These are phyloP conservation scores for Xylariaceae sp. DNA, from an alignment of 2,329 filamentous ascomycete genomes.

Conservation along the genomic window DNA sequence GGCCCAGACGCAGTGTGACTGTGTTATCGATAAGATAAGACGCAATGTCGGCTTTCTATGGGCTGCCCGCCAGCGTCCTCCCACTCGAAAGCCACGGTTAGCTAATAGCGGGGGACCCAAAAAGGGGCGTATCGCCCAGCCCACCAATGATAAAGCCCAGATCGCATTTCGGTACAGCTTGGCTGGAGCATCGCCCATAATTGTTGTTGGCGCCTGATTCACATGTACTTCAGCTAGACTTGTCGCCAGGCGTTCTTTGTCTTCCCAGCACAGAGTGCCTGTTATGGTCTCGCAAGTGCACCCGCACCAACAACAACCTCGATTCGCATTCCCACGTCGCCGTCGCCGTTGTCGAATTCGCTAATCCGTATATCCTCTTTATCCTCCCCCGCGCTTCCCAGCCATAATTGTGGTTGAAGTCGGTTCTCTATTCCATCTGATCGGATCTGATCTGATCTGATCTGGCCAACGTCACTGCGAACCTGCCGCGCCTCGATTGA, in stretches of 20 bases:
- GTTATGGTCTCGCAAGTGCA: slow-evolving; percentile 23
- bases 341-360: slow-evolving; percentile 4
- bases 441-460: no score
- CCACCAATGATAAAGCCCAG: slow-evolving; percentile 29
- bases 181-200: slow-evolving; percentile 25
- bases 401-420: not conserved
- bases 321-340: slow-evolving; percentile 11
- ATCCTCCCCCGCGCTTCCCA: slow-evolving; percentile 9
- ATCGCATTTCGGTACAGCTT: slow-evolving; percentile 14
- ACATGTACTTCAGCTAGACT: slow-evolving; percentile 18
- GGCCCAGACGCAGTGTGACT: not conserved
- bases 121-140: slow-evolving; percentile 29
- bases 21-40: not conserved
- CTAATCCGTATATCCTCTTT: slow-evolving; percentile 4
- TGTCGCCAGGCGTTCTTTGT: slow-evolving; percentile 8
- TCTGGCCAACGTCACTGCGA: slow-evolving; percentile 19
- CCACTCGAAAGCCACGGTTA: not conserved
- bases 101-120: slow-evolving; percentile 19
- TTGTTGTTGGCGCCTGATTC: slow-evolving; percentile 22
- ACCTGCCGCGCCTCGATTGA: slow-evolving; percentile 21
- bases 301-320: slow-evolving; percentile 20
- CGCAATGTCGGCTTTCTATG: not conserved
- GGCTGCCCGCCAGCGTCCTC: not conserved
- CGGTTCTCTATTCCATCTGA: not conserved
- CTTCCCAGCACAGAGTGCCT: slow-evolving; percentile 10